phyloP scores from a whole-genome alignment of 2,329 filamentous ascomycete species.

The Plectosphaerella plurivora region DNA sequence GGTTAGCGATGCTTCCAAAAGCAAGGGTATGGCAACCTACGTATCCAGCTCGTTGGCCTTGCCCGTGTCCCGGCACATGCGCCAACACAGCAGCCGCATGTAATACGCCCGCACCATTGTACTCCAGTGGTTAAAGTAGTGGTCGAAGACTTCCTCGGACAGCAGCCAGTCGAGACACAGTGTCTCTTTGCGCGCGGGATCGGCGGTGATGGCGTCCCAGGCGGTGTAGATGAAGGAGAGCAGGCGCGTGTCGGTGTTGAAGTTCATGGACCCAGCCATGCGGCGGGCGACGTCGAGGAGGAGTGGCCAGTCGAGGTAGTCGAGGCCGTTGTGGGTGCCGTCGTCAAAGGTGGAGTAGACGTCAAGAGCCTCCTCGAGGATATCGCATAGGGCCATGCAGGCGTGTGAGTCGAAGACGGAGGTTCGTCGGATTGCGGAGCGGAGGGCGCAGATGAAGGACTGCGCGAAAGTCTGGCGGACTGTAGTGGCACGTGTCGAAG shows the following conservation, averaged over 20 bases:
- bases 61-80: constrained; percentile 72
- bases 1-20: constrained; percentile 2
- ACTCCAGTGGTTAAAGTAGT: constrained; percentile 89
- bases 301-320: constrained; percentile 72
- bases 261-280: constrained; percentile 80
- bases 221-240: constrained; percentile 76
- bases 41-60: constrained; percentile 59
- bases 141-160: constrained; percentile 69
- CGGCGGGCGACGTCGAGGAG: constrained; percentile 77
- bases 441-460: constrained; percentile 68
- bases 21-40: constrained; percentile 45
- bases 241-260: constrained; percentile 82
- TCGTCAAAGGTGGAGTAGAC: constrained; percentile 50
- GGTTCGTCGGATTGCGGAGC: constrained; percentile 68
- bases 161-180: constrained; percentile 75
- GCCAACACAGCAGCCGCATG: constrained; percentile 87
- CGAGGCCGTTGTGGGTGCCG: constrained; percentile 26
- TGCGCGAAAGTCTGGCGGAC: constrained; percentile 69
- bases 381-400: constrained; percentile 87
- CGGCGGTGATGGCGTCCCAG: constrained; percentile 68
- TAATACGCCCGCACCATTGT: constrained; percentile 93
- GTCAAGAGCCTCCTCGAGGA: constrained; percentile 74
- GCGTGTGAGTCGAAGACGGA: constrained; percentile 78
- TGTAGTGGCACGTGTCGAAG: constrained; percentile 28
- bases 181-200: constrained; percentile 62